Evolutionary conservation across 768 basidiomycete species (phyloP).

Genomic region (Trametes punicea): DNA sequence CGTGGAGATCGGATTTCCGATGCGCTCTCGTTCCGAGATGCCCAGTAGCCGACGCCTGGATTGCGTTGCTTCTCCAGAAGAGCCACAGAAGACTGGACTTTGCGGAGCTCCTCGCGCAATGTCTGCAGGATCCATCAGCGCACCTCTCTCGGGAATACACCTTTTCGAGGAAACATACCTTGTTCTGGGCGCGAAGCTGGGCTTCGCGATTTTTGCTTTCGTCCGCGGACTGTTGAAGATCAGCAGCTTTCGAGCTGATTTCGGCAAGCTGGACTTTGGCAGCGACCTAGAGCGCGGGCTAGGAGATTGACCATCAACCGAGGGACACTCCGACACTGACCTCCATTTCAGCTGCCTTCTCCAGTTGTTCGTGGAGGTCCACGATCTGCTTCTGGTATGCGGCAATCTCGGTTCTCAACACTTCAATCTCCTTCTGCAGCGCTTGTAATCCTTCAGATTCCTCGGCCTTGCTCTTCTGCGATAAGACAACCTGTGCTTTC

Average conservation of each 20-base stretch:
- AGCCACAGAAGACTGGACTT: slow-evolving; percentile 91
- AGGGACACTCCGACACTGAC: slow-evolving; percentile 41
- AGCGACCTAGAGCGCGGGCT: slow-evolving; percentile 33
- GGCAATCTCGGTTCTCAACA: slow-evolving; percentile 46
- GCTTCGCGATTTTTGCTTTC: slow-evolving; percentile 68
- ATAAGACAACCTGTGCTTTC: slow-evolving; percentile 53
- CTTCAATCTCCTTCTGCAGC: slow-evolving; percentile 54
- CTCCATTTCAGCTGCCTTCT: slow-evolving; percentile 56
- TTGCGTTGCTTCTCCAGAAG: slow-evolving; percentile 87
- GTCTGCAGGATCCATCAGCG: slow-evolving; percentile 44
- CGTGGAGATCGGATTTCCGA: slow-evolving; percentile 35
- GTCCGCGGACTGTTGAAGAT: slow-evolving; percentile 66
- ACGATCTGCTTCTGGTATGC: slow-evolving; percentile 48
- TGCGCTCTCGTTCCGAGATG: slow-evolving; percentile 39
- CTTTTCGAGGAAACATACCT: slow-evolving; percentile 43
- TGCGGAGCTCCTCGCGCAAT: slow-evolving; percentile 89
- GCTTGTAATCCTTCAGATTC: slow-evolving; percentile 49
- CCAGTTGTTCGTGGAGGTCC: slow-evolving; percentile 52
- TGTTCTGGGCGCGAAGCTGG: slow-evolving; percentile 72
- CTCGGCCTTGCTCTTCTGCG: slow-evolving; percentile 56
- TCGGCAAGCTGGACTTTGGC: slow-evolving; percentile 49
- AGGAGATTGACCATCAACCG: background rate
- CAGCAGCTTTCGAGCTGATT: slow-evolving; percentile 42
- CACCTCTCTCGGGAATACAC: background rate
- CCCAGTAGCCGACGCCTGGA: slow-evolving; percentile 94